Base-by-base conservation (phyloP, 208 protist genomes). In the Trypanosoma cruzi region DNA sequence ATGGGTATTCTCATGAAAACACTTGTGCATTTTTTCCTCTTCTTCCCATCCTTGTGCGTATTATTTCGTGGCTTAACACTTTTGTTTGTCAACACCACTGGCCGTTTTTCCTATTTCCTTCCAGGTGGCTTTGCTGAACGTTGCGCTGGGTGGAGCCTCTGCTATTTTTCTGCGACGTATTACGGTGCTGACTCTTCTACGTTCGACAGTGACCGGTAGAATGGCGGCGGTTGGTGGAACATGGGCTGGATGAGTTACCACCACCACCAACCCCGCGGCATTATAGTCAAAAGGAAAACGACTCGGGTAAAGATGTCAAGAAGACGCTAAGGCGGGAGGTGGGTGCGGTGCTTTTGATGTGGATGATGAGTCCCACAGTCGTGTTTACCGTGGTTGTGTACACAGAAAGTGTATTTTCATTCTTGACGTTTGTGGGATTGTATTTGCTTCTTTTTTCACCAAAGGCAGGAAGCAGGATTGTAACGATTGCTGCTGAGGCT, bases 1-100 rank as follows among this genome's bases (percentile, higher is more conserved):
- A 88, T 63, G 86, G 89, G 20, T 95, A 95, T 80, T 79, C 83
- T 1, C 81, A 90, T 64, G 89, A 95, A 54, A 88, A 81, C 34
- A 64, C 75, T 53, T 66, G 76, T 24, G 89, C 75, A 5, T 95
- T 95, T 56, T 95, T 93, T 49, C 89, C 89, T 16, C 63, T 88
- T 32, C 31, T 93, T 53, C 86, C 89, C 14, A 48, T 64, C 4
- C 20, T 93, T 5, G 80, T 95, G 29, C 80, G 75, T 24, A 62
- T 14, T 10, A 28, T 87, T 29, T 69, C 74, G 28, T 85, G 75
- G 69, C 26, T 86, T 0, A 77, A 75, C 46, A 46, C 16, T 32
- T n/a, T 13, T 37, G 73, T 49, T 22, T 80, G 18, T 79, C 79
- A 0, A 1, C 73, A 13, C 58, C 82, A 26, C 56, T 82, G 46